Conservation (phyloP, 306 rosid species). For the Styphnolobium japonicum region DNA sequence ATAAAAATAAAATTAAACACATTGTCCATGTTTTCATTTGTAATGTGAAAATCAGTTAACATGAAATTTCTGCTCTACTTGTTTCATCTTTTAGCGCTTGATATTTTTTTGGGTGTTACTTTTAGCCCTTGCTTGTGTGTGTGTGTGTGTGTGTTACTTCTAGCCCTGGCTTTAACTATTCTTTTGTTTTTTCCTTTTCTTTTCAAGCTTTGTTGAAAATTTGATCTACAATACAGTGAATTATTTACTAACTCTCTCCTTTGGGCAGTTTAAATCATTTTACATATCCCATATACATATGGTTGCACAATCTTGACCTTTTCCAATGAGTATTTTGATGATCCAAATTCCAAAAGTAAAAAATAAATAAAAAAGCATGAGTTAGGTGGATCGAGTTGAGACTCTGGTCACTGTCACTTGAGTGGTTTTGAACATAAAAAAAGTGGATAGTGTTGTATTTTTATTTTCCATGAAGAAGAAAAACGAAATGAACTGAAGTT, state of each 20-base stretch:
- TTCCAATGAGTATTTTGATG: slow-evolving; percentile 2
- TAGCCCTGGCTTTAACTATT: neutral
- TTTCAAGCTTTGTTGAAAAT: neutral
- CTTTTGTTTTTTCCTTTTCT: neutral
- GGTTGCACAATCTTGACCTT: slow-evolving; percentile 21
- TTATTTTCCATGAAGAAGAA: neutral
- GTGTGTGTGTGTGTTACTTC: too few relatives aligned
- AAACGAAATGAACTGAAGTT: slow-evolving; percentile 8
- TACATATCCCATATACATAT: neutral
- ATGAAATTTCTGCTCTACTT: neutral
- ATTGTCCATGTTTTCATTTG: neutral
- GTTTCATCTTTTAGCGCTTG: too few relatives aligned
- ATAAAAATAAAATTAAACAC: neutral
- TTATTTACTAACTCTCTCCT: neutral
- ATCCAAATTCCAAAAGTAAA: neutral
- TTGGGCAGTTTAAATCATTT: neutral
- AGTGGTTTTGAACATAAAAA: slow-evolving; percentile 17
- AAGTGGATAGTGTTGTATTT: neutral
- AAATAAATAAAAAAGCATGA: neutral
- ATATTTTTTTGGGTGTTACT: too few relatives aligned
- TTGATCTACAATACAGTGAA: neutral
- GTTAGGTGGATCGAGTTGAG: slow-evolving; percentile 16
- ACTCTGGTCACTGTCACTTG: neutral
- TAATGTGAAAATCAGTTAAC: neutral
- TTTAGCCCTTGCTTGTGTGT: too few relatives aligned